phyloP scores from a whole-genome alignment of 306 rosid genomes.

The Citrullus amarus region DNA sequence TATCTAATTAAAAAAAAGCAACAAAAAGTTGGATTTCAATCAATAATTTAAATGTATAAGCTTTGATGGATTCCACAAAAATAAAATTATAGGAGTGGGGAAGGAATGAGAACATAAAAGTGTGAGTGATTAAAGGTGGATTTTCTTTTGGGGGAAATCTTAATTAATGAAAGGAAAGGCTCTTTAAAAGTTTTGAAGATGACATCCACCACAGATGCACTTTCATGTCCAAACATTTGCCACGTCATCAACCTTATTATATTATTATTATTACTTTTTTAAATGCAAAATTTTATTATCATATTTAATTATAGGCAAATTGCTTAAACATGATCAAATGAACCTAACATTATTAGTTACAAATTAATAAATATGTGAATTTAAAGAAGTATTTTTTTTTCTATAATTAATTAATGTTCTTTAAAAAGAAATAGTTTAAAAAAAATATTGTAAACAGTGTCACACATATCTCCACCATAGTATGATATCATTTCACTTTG shows the following conservation, averaged over 20 bases:
- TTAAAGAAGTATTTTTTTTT: neutral
- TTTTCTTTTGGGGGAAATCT: neutral
- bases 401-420: neutral
- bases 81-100: neutral
- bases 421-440: too few species aligned
- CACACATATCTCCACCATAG: too few species aligned
- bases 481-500: too few species aligned
- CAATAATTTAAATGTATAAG: neutral
- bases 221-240: neutral
- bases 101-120: neutral
- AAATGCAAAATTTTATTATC: neutral
- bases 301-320: neutral
- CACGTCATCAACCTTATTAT: neutral
- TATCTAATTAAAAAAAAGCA: neutral
- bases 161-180: neutral
- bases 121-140: neutral
- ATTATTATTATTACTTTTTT: neutral
- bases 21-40: neutral
- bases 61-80: neutral
- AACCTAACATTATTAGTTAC: neutral
- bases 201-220: neutral
- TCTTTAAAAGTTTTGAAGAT: neutral
- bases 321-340: neutral
- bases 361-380: neutral
- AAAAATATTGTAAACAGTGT: too few species aligned